Percentiles rank a stretch among this genome's conserved stretches.
phyloP scores from a whole-genome alignment of 2,329 filamentous ascomycete genomes.

The Curvularia sp. region DNA sequence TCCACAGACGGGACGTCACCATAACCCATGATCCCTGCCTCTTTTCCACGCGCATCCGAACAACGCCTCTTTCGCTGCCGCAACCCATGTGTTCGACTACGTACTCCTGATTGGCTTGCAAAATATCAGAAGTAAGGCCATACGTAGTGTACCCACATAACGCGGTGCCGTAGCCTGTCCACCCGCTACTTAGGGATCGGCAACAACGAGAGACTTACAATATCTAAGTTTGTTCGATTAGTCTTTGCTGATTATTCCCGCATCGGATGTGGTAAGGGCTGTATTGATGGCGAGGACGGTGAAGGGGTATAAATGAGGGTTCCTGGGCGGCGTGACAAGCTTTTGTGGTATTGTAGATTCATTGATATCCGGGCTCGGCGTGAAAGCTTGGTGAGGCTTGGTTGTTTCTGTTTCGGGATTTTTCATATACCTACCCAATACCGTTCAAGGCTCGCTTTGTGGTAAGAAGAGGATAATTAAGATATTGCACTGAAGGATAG shows the following conservation, averaged over 20 bases:
- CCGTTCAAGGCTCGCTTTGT: background rate
- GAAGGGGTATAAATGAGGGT: background rate
- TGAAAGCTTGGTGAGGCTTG: constrained; percentile 2
- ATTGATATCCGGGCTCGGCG: background rate
- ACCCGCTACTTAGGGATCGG: background rate
- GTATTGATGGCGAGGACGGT: no score
- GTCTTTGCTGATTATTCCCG: background rate
- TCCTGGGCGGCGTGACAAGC: background rate
- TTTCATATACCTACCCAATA: background rate
- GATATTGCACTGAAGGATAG: no score
- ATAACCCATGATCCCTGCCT: background rate
- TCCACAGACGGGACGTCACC: background rate
- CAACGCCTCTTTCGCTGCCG: background rate
- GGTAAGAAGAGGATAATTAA: background rate
- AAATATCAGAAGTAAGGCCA: no score
- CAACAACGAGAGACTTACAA: no score
- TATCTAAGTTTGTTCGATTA: background rate
- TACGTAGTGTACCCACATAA: background rate
- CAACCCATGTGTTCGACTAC: background rate
- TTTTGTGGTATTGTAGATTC: background rate
- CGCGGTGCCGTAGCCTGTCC: background rate
- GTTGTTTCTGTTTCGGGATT: background rate
- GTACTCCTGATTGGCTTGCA: background rate
- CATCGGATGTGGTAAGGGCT: background rate
- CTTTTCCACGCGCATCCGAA: background rate